Evolutionary conservation across 495 filamentous ascomycete genomes (phyloP).

Genomic region (Echria macrotheca): DNA sequence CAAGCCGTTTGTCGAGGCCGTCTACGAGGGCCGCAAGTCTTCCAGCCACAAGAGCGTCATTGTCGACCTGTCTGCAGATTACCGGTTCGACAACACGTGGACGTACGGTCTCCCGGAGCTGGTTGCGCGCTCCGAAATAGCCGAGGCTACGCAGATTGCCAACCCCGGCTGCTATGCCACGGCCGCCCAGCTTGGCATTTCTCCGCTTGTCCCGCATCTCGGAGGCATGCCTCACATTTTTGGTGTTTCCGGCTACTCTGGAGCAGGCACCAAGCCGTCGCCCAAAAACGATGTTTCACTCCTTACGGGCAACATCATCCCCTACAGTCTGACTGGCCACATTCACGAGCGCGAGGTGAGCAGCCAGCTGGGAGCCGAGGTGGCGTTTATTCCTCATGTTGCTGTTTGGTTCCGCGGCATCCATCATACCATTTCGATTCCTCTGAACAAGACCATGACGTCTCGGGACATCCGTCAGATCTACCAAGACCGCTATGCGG

Average conservation of each 20-base stretch:
- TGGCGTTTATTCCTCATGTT: conserved; percentile 93
- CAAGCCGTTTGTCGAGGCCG: conserved; percentile 91
- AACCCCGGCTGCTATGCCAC: conserved; percentile 98
- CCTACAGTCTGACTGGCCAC: conserved; percentile 91
- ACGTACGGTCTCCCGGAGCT: conserved; percentile 95
- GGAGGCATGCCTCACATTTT: conserved; percentile 81
- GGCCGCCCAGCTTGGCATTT: conserved; percentile 87
- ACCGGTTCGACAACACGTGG: conserved; percentile 86
- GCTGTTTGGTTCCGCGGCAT: conserved; percentile 98
- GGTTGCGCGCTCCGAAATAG: conserved; percentile 68
- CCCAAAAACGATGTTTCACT: conserved; percentile 93
- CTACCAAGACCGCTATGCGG: conserved; percentile 93
- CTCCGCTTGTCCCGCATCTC: conserved; percentile 73
- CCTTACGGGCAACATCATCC: conserved; percentile 83
- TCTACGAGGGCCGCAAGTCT: conserved; percentile 60
- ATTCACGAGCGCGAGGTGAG: conserved; percentile 94
- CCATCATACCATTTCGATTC: conserved; percentile 84
- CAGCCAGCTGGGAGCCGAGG: conserved; percentile 64
- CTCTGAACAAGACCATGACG: conserved; percentile 75
- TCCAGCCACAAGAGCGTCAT: conserved; percentile 69
- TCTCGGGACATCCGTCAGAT: conserved; percentile 89
- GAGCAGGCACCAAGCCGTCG: conserved; percentile 90
- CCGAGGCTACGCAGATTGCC: conserved; percentile 77
- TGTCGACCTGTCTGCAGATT: conserved; percentile 91
- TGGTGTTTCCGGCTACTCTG: conserved; percentile 93